Evolutionary conservation across 2,329 filamentous ascomycete species (phyloP).

Genomic region (Neofusicoccum sp.): DNA sequence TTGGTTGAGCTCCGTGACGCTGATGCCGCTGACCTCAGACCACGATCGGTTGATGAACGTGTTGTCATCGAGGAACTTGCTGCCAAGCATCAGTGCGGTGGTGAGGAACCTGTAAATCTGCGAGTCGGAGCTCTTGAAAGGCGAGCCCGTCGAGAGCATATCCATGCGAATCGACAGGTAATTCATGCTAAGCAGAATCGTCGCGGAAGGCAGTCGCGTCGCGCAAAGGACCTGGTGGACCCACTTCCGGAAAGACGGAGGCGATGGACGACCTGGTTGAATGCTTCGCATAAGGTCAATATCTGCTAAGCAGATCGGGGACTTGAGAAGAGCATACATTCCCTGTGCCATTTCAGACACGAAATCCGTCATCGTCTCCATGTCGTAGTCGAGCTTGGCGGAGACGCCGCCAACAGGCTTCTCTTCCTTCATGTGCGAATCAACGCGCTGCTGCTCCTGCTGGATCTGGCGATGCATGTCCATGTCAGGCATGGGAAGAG

Average conservation of each 20-base stretch:
- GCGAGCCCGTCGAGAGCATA: constrained; percentile 56
- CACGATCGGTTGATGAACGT: constrained; percentile 97
- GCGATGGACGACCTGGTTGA: constrained; percentile 60
- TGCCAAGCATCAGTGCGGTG: constrained; percentile 78
- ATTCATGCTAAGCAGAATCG: constrained; percentile 85
- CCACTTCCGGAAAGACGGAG: constrained; percentile 82
- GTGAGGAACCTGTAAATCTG: constrained; percentile 87
- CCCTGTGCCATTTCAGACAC: constrained; percentile 83
- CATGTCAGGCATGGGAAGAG: constrained; percentile 44
- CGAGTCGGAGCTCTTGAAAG: constrained; percentile 54
- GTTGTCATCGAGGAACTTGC: constrained; percentile 96
- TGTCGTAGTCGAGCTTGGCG: constrained; percentile 92
- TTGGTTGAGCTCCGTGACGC: constrained; percentile 77
- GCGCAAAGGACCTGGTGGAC: constrained; percentile 87
- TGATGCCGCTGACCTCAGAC: constrained; percentile 91
- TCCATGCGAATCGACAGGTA: constrained; percentile 84
- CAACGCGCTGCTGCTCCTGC: constrained; percentile 36
- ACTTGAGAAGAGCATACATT: constrained; percentile 61
- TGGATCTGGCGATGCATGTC: constrained; percentile 34
- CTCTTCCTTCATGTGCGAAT: constrained; percentile 56
- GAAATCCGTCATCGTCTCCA: constrained; percentile 94
- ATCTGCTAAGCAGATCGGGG: constrained; percentile 58
- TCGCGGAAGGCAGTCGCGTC: constrained; percentile 84
- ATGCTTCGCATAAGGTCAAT: constrained; percentile 65
- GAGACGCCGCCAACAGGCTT: constrained; percentile 81